These are phyloP conservation scores for Claviceps africana DNA, from an alignment of 2,329 filamentous ascomycete species.

Conservation along the genomic window DNA sequence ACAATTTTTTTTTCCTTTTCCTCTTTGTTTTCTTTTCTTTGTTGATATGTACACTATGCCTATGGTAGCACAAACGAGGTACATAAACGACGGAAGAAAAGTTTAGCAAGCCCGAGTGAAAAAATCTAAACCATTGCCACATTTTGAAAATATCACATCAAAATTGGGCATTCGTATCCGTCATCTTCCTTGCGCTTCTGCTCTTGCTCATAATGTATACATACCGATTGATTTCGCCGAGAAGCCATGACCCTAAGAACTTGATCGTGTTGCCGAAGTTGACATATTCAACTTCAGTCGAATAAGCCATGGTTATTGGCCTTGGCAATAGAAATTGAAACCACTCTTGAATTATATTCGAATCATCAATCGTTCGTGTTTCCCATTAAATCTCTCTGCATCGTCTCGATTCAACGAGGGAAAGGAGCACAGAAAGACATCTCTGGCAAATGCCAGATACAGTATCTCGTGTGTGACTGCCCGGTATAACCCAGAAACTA, in stretches of 20 bases:
- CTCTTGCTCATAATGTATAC: slow-evolving; percentile 8
- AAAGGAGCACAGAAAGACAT: neutral
- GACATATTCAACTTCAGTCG: slow-evolving; percentile 8
- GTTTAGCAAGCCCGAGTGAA: neutral
- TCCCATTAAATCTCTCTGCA: slow-evolving; percentile 4
- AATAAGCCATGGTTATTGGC: slow-evolving; percentile 10
- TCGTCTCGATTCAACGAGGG: neutral
- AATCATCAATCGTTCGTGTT: slow-evolving; percentile 1
- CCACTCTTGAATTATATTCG: neutral
- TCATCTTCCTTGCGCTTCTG: slow-evolving; percentile 1
- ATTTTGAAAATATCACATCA: neutral
- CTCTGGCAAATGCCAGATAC: slow-evolving; percentile 14
- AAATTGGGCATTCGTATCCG: neutral
- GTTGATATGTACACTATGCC: neutral
- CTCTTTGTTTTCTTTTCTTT: neutral
- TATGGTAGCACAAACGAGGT: neutral
- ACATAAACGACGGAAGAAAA: neutral
- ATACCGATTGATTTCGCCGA: slow-evolving; percentile 2
- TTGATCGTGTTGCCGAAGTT: slow-evolving; percentile 9
- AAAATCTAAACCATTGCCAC: neutral
- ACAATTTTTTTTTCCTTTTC: neutral
- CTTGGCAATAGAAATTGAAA: neutral
- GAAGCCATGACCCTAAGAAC: neutral
- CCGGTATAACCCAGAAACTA: slow-evolving; percentile 6
- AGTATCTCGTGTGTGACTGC: slow-evolving; percentile 14